Evolutionary conservation across 1,284 basidiomycete genomes (phyloP), one percentile per base, ranked within the genome.

Genomic region (Coniophora puteana): DNA sequence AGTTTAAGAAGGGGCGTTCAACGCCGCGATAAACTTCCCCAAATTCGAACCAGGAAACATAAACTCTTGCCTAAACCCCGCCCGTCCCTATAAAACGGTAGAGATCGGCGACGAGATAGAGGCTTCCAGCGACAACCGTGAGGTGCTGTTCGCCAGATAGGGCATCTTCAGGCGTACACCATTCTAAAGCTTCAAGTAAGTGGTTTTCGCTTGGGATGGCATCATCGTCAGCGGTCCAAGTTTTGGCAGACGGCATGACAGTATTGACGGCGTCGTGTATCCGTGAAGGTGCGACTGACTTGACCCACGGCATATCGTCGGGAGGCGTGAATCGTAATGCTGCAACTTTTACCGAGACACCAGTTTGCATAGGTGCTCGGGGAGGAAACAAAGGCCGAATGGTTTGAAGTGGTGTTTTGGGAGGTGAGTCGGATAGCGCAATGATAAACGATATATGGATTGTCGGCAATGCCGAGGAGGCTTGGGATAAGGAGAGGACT

Each of bases 251-350:
- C 7, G 71, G 66, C 5, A 69, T 56, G 6, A 79, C 59, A 16
- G 50, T 51, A 36, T 47, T 50, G 30, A 78, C 72, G 0, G 67
- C 69, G 20, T 64, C 58, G 12, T 54, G 61, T 26, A 91, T 53
- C 29, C 74, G 72, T 3, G 56, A 58, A 3, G 75, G 69, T 3
- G 76, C 58, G 0, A 83, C 80, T 4, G 80, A 66, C 29, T 68
- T 72, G 22, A 96, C 82, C 93, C 93, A 97, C 0, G 93, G 89
- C 93, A 97, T 96, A 4, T 83, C 87, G 11, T 82, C 85, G 0
- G 90, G 87, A 1, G 80, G 78, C 1, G 83, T 77, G 49, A 89
- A 85, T 30, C 63, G 61, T 21, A 89, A 58, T 3, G 78, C 59
- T 2, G 81, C 81, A 17, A 89, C 72, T 17, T 57, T 72, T 59